phyloP scores from a whole-genome alignment of 2,329 filamentous ascomycete species.

The Nemania diffusa region DNA sequence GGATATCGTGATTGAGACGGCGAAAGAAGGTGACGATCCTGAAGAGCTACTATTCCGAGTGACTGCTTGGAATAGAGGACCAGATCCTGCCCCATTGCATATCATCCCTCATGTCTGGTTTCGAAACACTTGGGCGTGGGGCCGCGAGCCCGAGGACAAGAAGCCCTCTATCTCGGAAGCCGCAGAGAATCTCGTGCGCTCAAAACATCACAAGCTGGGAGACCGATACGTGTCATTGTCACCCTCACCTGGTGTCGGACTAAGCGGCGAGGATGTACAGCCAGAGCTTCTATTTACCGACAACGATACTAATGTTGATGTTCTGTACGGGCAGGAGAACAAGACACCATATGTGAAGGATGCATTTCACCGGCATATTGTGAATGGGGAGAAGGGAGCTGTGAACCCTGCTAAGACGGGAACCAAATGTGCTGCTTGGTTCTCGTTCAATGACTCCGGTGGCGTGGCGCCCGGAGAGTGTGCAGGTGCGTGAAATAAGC shows the following conservation, averaged over 20 bases:
- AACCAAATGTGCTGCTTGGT: constrained; percentile 93
- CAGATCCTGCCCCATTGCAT: constrained; percentile 88
- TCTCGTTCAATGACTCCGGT: constrained; percentile 87
- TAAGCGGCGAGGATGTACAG: constrained; percentile 82
- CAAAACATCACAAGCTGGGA: constrained; percentile 83
- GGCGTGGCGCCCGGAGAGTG: constrained; percentile 91
- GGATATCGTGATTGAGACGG: constrained; percentile 97
- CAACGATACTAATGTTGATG: constrained; percentile 89
- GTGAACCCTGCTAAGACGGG: constrained; percentile 83
- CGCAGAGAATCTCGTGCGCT: constrained; percentile 74
- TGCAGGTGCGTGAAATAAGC: constrained; percentile 73
- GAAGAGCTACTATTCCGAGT: constrained; percentile 94
- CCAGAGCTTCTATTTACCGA: constrained; percentile 92
- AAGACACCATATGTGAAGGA: constrained; percentile 90
- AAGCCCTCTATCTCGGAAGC: constrained; percentile 81
- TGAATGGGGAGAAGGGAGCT: constrained; percentile 80
- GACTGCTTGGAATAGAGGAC: constrained; percentile 94
- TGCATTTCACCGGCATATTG: constrained; percentile 89
- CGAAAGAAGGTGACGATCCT: constrained; percentile 90
- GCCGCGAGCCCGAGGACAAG: constrained; percentile 76
- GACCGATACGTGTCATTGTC: constrained; percentile 86
- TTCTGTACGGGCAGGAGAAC: constrained; percentile 82
- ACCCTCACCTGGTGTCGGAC: constrained; percentile 86
- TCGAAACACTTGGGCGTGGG: constrained; percentile 97
- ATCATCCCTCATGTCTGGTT: constrained; percentile 97